A percentile compares a stretch with the other conserved stretches of the same genome.
Conservation (phyloP, 495 filamentous ascomycete species). For the Oidiodendron maius region DNA sequence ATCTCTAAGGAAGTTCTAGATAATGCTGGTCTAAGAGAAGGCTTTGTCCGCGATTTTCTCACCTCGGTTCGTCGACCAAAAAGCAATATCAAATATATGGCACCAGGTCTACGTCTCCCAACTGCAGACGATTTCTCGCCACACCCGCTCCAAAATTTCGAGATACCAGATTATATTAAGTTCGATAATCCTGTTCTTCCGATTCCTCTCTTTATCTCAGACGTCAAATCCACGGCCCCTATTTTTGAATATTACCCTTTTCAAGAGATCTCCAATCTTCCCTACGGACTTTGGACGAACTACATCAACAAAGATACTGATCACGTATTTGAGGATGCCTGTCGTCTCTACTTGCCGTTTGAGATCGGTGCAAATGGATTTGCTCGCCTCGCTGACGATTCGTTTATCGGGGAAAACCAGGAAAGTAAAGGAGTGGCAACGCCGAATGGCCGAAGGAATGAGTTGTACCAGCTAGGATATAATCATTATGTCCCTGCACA, state of each 20-base stretch:
- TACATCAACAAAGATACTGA: constrained; percentile 4
- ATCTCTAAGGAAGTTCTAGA: background rate
- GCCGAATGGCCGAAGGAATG: constrained; percentile 16
- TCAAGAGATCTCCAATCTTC: constrained; percentile 2
- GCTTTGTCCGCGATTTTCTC: constrained; percentile 28
- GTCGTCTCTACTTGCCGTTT: constrained; percentile 21
- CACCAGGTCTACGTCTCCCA: constrained; percentile 30
- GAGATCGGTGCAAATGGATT: constrained; percentile 14
- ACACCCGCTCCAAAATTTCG: constrained; percentile 22
- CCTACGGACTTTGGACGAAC: constrained; percentile 19
- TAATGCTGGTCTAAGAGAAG: background rate
- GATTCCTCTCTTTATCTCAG: constrained; percentile 23
- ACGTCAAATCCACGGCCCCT: constrained; percentile 1
- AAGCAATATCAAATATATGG: constrained; percentile 29
- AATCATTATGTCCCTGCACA: constrained; percentile 33
- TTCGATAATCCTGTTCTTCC: constrained; percentile 16
- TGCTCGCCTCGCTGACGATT: constrained; percentile 26
- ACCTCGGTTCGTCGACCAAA: constrained; percentile 25
- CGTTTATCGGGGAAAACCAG: constrained; percentile 17
- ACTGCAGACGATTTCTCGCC: constrained; percentile 23
- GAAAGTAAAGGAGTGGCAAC: too few relatives aligned
- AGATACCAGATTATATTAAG: constrained; percentile 11
- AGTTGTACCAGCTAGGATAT: constrained; percentile 35
- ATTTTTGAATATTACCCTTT: too few relatives aligned
- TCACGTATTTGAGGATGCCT: constrained; percentile 23